phyloP scores from a whole-genome alignment of 148 eudicot species.

The Nyssa sinensis region DNA sequence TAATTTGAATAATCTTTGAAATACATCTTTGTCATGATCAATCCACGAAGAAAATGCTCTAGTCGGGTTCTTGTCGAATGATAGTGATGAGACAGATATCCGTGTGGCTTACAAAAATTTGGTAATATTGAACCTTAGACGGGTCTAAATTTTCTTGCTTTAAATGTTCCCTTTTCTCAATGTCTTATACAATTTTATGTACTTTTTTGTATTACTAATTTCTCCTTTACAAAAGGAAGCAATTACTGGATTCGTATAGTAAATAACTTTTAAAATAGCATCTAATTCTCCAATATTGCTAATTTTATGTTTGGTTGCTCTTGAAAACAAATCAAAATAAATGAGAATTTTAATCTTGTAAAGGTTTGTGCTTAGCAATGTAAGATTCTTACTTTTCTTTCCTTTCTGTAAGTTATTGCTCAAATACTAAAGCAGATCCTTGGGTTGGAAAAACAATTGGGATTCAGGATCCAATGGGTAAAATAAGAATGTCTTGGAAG shows the following conservation, averaged over 20 bases:
- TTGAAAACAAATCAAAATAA: background rate
- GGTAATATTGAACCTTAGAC: no score
- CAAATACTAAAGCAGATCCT: background rate
- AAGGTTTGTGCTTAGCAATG: background rate
- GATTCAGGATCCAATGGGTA: background rate
- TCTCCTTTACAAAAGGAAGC: background rate
- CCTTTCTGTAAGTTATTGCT: background rate
- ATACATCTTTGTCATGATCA: no score
- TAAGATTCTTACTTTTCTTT: background rate
- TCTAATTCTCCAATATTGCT: constrained; percentile 3
- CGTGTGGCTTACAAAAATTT: no score
- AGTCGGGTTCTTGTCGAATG: no score
- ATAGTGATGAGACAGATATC: no score
- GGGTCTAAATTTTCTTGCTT: no score
- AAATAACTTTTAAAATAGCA: background rate
- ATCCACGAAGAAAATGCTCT: no score
- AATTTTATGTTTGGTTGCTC: background rate
- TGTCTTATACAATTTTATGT: background rate
- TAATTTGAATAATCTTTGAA: no score
- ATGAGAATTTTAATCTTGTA: background rate
- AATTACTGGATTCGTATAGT: background rate
- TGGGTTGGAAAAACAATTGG: background rate
- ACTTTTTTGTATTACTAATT: no score
- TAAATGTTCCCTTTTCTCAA: background rate
- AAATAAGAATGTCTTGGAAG: no score